Percentiles rank a stretch among this genome's conserved stretches.
phyloP scores from a whole-genome alignment of 73 alveolate genomes.

The Durusdinium trenchii region DNA sequence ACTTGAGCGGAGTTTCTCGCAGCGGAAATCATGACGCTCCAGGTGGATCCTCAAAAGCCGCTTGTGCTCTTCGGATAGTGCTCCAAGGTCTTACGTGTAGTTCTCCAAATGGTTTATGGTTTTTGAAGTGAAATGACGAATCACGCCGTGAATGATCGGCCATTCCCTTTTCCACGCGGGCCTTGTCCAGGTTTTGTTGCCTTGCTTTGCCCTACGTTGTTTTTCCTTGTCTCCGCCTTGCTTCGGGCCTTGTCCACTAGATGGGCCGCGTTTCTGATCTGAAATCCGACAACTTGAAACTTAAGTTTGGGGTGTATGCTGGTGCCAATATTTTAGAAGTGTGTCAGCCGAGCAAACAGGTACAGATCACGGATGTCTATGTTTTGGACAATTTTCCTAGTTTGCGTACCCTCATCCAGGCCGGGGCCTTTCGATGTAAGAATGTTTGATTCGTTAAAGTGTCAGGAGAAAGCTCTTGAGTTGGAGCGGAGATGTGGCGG shows the following conservation, averaged over 20 bases:
- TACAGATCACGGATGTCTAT: slow-evolving; percentile 82
- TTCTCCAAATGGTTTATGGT: too few relatives aligned
- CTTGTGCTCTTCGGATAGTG: slow-evolving; percentile 57
- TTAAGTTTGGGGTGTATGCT: not conserved
- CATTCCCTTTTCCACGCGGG: not conserved
- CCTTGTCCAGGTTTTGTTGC: not conserved
- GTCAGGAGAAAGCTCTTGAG: slow-evolving; percentile 39
- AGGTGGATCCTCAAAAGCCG: slow-evolving; percentile 18
- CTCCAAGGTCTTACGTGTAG: not conserved
- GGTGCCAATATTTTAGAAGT: not conserved
- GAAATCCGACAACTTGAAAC: too few relatives aligned
- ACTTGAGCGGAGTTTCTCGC: not conserved
- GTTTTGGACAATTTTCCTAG: slow-evolving; percentile 86
- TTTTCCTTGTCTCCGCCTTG: not conserved
- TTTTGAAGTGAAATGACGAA: not conserved
- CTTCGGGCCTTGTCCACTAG: not conserved
- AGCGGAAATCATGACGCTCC: not conserved
- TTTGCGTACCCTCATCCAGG: slow-evolving; percentile 83
- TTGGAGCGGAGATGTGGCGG: slow-evolving; percentile 66
- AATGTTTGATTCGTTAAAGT: not conserved
- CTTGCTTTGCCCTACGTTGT: not conserved
- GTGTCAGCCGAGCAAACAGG: not conserved
- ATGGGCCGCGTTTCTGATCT: too few relatives aligned
- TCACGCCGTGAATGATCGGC: too few relatives aligned
- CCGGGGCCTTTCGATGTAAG: not conserved